Evolutionary conservation across 306 rosid species (phyloP).

Genomic region (Cucumis cinereus): DNA sequence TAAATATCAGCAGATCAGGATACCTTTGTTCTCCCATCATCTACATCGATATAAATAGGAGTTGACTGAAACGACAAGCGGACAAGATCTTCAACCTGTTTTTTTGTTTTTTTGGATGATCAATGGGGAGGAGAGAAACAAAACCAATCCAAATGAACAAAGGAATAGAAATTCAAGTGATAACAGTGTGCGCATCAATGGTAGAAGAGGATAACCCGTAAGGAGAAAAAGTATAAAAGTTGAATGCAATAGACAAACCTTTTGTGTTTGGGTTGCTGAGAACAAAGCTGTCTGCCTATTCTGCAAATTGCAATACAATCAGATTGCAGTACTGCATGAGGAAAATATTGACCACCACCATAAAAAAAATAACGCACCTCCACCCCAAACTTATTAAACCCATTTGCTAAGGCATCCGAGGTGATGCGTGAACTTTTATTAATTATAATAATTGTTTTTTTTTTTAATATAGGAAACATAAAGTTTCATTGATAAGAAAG

Average conservation of each 20-base stretch:
- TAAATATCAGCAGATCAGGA: neutral
- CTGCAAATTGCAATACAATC: slow-evolving; percentile 39
- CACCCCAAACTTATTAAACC: neutral
- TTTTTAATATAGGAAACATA: too few relatives aligned
- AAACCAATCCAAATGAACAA: neutral
- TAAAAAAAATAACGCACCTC: neutral
- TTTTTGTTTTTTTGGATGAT: neutral
- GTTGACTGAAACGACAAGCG: slow-evolving; percentile 42
- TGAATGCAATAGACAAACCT: slow-evolving; percentile 37
- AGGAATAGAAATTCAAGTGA: neutral
- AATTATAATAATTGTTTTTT: too few relatives aligned
- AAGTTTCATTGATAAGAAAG: neutral
- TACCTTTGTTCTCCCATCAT: slow-evolving; percentile 80
- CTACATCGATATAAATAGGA: slow-evolving; percentile 67
- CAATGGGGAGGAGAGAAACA: neutral
- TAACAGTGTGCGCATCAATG: neutral
- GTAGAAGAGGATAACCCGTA: neutral
- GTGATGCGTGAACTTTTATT: neutral
- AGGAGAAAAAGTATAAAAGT: neutral
- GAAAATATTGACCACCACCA: neutral
- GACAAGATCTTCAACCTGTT: slow-evolving; percentile 82
- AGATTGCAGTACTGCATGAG: neutral
- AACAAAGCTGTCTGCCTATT: slow-evolving; percentile 86
- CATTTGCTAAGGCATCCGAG: neutral
- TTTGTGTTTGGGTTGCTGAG: slow-evolving; percentile 94